Evolutionary conservation across 805 yeast species (phyloP).

Genomic region (Starmera amethionina): DNA sequence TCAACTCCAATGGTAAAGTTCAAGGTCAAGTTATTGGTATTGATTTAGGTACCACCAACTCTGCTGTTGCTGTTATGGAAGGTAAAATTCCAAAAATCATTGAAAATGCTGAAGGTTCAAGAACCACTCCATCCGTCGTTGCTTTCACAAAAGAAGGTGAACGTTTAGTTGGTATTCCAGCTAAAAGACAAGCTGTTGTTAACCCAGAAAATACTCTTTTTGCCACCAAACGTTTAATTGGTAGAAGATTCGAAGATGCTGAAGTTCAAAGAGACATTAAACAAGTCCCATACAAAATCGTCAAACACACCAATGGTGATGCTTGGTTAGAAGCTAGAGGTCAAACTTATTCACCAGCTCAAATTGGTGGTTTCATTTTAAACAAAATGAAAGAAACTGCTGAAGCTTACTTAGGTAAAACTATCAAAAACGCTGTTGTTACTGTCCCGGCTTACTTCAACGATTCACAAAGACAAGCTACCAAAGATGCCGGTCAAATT

Average conservation of each 20-base stretch:
- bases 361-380: constrained; percentile 58
- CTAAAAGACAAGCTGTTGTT: constrained; percentile 70
- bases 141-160: constrained; percentile 48
- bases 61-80: constrained; percentile 60
- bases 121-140: constrained; percentile 51
- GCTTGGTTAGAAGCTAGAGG: constrained; percentile 47
- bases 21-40: constrained; percentile 57
- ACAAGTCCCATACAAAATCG: constrained; percentile 55
- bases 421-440: constrained; percentile 63
- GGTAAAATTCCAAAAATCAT: constrained; percentile 51
- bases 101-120: constrained; percentile 71
- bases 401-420: constrained; percentile 41
- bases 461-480: constrained; percentile 75
- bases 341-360: constrained; percentile 55
- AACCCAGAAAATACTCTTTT: constrained; percentile 74
- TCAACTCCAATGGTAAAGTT: constrained; percentile 40
- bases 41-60: constrained; percentile 81
- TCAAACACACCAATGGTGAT: constrained; percentile 52
- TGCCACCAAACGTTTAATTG: constrained; percentile 77
- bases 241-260: constrained; percentile 57
- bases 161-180: constrained; percentile 58
- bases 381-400: constrained; percentile 60
- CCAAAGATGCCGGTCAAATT: constrained; percentile 67
- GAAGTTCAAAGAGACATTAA: constrained; percentile 66
- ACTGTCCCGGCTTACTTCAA: constrained; percentile 83